Evolutionary conservation across 176 grass and related monocot genomes (phyloP).

Genomic region (Zea luxurians): DNA sequence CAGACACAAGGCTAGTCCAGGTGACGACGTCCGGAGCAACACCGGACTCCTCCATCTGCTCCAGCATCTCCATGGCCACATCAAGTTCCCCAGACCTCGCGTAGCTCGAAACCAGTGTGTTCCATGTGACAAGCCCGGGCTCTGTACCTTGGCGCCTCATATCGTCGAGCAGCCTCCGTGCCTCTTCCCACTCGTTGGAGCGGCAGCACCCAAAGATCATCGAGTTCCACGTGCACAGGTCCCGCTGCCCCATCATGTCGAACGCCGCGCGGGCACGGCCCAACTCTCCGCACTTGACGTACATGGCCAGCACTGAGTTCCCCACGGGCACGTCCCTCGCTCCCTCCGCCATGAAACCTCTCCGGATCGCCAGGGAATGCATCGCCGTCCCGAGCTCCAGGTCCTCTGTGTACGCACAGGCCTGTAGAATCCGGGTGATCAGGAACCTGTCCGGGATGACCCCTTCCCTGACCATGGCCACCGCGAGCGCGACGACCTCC

Average conservation of each 20-base stretch:
- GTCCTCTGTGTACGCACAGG: constrained; percentile 43
- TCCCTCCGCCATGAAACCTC: constrained; percentile 41
- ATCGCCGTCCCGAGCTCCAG: constrained; percentile 34
- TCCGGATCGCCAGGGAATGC: constrained; percentile 55
- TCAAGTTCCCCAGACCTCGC: constrained; percentile 55
- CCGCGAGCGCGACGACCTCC: constrained; percentile 38
- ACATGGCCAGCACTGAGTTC: constrained; percentile 66
- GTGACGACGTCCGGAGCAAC: constrained; percentile 61
- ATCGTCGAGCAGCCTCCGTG: constrained; percentile 41
- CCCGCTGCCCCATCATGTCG: constrained; percentile 48
- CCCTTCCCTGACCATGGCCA: constrained; percentile 46
- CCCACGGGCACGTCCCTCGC: constrained; percentile 38
- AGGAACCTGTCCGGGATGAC: constrained; percentile 56
- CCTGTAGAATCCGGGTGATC: constrained; percentile 61
- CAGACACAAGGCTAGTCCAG: constrained; percentile 79
- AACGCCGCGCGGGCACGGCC: constrained; percentile 35
- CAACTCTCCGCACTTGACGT: constrained; percentile 65
- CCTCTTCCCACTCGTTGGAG: constrained; percentile 46
- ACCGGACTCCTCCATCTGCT: constrained; percentile 59
- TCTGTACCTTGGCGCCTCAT: constrained; percentile 53
- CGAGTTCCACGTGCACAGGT: constrained; percentile 66
- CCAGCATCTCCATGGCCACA: constrained; percentile 53
- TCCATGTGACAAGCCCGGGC: constrained; percentile 58
- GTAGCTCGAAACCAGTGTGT: constrained; percentile 63
- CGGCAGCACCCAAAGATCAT: constrained; percentile 62